phyloP scores from a whole-genome alignment of 345 rosid species.

The Draba incana region DNA sequence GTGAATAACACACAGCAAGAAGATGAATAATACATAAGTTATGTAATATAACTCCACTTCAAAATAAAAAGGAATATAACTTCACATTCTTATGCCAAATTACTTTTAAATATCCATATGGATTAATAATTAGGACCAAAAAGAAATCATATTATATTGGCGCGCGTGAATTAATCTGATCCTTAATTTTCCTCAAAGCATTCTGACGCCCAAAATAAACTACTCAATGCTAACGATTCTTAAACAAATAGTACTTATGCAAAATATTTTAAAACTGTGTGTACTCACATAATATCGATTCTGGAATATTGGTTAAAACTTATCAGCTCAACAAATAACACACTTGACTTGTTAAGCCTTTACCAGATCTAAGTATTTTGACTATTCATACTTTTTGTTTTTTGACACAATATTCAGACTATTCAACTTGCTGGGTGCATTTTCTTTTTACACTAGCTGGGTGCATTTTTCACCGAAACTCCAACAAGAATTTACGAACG shows the following conservation, averaged over 20 bases:
- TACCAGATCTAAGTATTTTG: background rate
- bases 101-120: constrained; percentile 9
- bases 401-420: background rate
- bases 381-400: background rate
- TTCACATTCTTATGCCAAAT: background rate
- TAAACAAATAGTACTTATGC: background rate
- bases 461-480: constrained; percentile 11
- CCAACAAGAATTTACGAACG: background rate
- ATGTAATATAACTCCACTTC: constrained; percentile 5
- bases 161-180: constrained; percentile 1
- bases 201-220: constrained; percentile 35
- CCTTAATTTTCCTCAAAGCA: constrained; percentile 48
- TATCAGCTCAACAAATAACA: background rate
- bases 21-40: constrained; percentile 9
- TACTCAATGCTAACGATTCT: background rate
- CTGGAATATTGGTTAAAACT: background rate
- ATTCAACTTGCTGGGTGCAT: constrained; percentile 14
- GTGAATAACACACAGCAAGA: constrained; percentile 4
- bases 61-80: background rate
- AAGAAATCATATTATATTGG: constrained; percentile 3
- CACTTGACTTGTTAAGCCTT: background rate
- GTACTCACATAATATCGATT: background rate
- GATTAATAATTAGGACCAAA: constrained; percentile 9
- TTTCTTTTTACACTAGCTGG: background rate
- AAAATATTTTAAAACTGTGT: background rate